phyloP scores from a whole-genome alignment of 257 asterid species.

The Handroanthus guayacan region DNA sequence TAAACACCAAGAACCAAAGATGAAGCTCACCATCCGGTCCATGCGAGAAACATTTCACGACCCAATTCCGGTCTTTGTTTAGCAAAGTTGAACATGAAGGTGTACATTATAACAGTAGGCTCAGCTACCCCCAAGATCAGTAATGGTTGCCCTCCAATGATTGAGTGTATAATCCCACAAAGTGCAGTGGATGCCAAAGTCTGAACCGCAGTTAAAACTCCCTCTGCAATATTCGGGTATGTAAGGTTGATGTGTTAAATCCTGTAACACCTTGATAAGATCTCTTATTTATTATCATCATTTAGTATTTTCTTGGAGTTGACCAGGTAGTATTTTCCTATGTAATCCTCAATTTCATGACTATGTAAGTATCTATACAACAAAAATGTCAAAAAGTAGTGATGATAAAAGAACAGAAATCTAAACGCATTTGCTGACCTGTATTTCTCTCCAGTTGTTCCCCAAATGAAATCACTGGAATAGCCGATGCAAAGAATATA shows the following conservation, averaged over 20 bases:
- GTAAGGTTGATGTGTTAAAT: background rate
- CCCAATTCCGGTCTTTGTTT: conserved; percentile 82
- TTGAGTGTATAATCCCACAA: conserved; percentile 89
- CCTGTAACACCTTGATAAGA: background rate
- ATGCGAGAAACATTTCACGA: conserved; percentile 79
- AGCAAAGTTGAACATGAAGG: conserved; percentile 92
- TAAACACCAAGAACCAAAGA: background rate
- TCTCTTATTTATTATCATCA: conserved; percentile 10
- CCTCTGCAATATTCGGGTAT: conserved; percentile 58
- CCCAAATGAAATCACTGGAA: conserved; percentile 87
- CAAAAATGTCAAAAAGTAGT: background rate
- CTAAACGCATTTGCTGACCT: conserved; percentile 41
- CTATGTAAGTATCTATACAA: background rate
- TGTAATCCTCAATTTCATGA: background rate
- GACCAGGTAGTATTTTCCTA: background rate
- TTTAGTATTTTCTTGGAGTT: background rate
- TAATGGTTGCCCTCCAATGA: conserved; percentile 95
- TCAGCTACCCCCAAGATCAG: conserved; percentile 94
- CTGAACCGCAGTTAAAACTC: conserved; percentile 89
- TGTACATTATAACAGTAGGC: conserved; percentile 97
- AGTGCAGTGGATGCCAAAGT: conserved; percentile 88
- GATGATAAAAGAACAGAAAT: background rate
- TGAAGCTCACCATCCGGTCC: conserved; percentile 85
- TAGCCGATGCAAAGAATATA: conserved; percentile 85
- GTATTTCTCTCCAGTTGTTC: conserved; percentile 84